Evolutionary conservation across 805 yeast species (phyloP), one percentile per base, ranked within the genome.

Genomic region (Candida maesae): DNA sequence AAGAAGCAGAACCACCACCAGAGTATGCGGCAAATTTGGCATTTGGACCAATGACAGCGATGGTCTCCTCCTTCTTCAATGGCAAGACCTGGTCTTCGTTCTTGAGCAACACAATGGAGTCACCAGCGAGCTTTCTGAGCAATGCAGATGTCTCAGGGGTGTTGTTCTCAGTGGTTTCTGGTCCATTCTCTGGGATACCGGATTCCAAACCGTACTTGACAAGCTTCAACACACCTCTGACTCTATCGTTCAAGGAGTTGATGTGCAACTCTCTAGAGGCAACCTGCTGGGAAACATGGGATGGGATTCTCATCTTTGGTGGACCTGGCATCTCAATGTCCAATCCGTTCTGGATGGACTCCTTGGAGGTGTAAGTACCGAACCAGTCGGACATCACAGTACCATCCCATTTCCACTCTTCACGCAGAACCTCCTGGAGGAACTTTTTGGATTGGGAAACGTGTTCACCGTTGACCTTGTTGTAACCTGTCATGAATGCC

Each of bases 251-350:
- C 36, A 80, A 58, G 13, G 59, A 64, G 34, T 65, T 66, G 6
- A 41, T 41, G 35, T 50, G 47, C 30, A 76, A 55, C 46, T 72
- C 75, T 44, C 65, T 66, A 18, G 73, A 51, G 36, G 47, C 49
- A 20, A 76, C 62, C 33, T 71, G 68, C 50, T 71, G 77, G 11
- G 61, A 44, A 14, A 76, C 59, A 15, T 68, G 60, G 13, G 59
- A 59, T 7, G 20, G 14, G 2, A 60, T 60, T 51, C 72, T 62
- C 61, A 79, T 70, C 38, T 68, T 61, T 8, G 81, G 62, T 15
- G 78, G 76, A 27, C 85, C 86, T 1, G 86, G 86, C 82, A 78
- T 77, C 58, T 80, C 86, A 50, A 80, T 62, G 53, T 78, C 81
- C 41, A 80, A 61, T 7, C 85, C 84, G 26, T 76, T 75, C 30